A percentile compares a stretch with the other conserved stretches of the same genome.
Evolutionary conservation across 257 asterid species (phyloP).

Genomic region (Paulownia fortunei): DNA sequence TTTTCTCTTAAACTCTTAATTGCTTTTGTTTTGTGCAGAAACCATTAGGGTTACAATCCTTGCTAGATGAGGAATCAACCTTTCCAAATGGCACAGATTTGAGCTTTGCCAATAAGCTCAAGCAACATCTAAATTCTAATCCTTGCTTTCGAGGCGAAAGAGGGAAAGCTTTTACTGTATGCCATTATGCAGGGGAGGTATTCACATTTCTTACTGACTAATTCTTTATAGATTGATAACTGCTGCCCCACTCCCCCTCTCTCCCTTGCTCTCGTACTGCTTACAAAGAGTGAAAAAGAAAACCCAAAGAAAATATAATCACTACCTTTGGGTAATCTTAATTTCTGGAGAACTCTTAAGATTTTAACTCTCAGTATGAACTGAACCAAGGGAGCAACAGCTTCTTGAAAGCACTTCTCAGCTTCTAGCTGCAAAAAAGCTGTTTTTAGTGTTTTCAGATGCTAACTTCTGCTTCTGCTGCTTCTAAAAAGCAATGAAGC

Average conservation of each 20-base stretch:
- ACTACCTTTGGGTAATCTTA: slow-evolving; percentile 1
- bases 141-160: slow-evolving; percentile 89
- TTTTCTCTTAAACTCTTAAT: slow-evolving; percentile 23
- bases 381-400: too few relatives aligned
- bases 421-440: too few relatives aligned
- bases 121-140: slow-evolving; percentile 81
- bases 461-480: too few relatives aligned
- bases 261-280: neutral
- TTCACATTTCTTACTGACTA: slow-evolving; percentile 17
- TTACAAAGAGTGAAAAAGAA: slow-evolving; percentile 1
- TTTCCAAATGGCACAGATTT: slow-evolving; percentile 97
- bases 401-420: too few relatives aligned
- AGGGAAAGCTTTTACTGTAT: slow-evolving; percentile 79
- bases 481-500: too few relatives aligned
- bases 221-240: slow-evolving; percentile 18
- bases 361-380: slow-evolving; percentile 2
- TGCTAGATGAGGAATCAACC: slow-evolving; percentile 97
- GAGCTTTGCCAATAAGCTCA: slow-evolving; percentile 94
- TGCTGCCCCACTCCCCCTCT: neutral
- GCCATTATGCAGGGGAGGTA: slow-evolving; percentile 99
- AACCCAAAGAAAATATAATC: neutral
- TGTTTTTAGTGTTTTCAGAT: too few relatives aligned
- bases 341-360: neutral
- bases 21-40: slow-evolving; percentile 62
- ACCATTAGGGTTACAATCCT: slow-evolving; percentile 86